Evolutionary conservation across 805 yeast genomes (phyloP).

Genomic region (Cyberlindnera maritima): DNA sequence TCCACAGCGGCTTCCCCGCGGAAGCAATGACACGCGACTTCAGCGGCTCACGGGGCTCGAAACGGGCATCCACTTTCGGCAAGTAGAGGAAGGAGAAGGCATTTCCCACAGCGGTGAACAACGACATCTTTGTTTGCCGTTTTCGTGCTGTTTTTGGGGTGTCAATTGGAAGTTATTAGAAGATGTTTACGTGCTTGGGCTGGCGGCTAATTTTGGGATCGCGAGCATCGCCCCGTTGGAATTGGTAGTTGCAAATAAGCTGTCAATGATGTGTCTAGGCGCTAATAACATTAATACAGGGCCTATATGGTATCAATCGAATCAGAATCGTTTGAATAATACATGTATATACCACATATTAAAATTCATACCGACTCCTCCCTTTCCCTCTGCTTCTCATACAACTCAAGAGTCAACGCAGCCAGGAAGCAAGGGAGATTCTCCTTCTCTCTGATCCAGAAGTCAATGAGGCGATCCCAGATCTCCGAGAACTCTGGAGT

Average conservation of each 20-base stretch:
- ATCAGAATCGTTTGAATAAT: neutral
- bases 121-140: conserved; percentile 4
- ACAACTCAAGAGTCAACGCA: conserved; percentile 66
- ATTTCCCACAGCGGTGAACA: conserved; percentile 10
- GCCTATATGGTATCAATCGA: neutral
- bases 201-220: neutral
- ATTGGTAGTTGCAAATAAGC: neutral
- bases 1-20: conserved; percentile 56
- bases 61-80: conserved; percentile 41
- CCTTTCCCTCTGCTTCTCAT: conserved; percentile 21
- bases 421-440: conserved; percentile 79
- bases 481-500: conserved; percentile 40
- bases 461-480: conserved; percentile 40
- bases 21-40: conserved; percentile 13
- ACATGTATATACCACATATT: neutral
- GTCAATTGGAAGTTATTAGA: too few relatives aligned
- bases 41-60: conserved; percentile 22
- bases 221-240: too few relatives aligned
- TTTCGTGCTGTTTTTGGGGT: neutral
- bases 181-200: neutral
- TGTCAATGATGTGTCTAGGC: too few relatives aligned
- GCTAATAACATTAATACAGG: too few relatives aligned
- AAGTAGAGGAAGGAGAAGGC: conserved; percentile 31
- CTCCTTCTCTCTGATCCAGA: conserved; percentile 66
- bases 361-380: neutral